Conservation (phyloP, 2,329 filamentous ascomycete genomes). For the Colletotrichum lini region DNA sequence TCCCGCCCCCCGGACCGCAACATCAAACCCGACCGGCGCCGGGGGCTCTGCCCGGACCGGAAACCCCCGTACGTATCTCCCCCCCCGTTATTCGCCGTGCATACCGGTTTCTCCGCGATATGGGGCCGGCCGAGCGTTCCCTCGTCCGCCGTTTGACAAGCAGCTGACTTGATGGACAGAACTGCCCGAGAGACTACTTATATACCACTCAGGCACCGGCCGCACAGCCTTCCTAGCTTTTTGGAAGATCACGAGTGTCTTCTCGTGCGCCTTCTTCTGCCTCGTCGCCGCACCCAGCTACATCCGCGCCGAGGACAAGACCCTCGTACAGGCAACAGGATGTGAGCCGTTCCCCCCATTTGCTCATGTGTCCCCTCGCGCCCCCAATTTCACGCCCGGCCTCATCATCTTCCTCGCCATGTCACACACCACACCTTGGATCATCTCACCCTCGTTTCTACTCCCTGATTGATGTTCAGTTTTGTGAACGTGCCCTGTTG, state of each 20-base stretch:
- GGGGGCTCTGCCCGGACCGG: constrained; percentile 9
- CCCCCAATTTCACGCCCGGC: background rate
- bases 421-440: background rate
- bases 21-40: constrained; percentile 18
- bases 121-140: background rate
- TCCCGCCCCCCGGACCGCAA: constrained; percentile 4
- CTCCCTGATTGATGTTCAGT: background rate
- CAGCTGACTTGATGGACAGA: constrained; percentile 50
- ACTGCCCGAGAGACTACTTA: constrained; percentile 72
- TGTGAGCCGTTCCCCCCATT: constrained; percentile 51
- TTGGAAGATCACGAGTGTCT: constrained; percentile 79
- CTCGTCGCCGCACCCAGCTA: constrained; percentile 75
- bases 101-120: background rate
- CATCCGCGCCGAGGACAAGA: constrained; percentile 57
- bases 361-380: background rate
- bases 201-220: constrained; percentile 82
- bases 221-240: constrained; percentile 78
- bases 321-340: constrained; percentile 52
- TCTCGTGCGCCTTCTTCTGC: constrained; percentile 77
- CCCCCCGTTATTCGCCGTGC: background rate
- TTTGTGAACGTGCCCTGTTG: constrained; percentile 1
- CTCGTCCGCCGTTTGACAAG: background rate
- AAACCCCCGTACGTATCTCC: background rate
- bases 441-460: constrained; percentile 6
- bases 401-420: background rate